Conservation (phyloP, 2,329 filamentous ascomycete genomes). For the Claviceps arundinis region DNA sequence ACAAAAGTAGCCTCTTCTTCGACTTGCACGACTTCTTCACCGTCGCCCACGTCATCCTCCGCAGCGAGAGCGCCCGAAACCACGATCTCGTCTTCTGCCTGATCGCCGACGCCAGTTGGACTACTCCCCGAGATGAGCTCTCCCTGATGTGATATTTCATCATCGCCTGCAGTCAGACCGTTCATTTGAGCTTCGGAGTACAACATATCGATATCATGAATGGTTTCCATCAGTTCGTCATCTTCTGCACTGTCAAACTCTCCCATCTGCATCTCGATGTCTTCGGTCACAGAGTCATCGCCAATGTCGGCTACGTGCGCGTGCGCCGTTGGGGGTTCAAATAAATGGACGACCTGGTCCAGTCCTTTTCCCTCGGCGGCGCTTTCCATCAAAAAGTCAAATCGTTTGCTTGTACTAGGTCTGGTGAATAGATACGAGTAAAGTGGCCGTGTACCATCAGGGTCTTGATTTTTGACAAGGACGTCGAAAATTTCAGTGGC, state of each 20-base stretch:
- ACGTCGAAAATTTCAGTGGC: constrained; percentile 30
- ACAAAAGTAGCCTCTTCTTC: constrained; percentile 9
- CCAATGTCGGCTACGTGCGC: background rate
- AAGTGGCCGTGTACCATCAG: constrained; percentile 23
- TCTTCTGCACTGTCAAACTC: constrained; percentile 12
- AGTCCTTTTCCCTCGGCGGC: constrained; percentile 27
- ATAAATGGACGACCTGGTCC: constrained; percentile 27
- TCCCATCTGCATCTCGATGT: constrained; percentile 7
- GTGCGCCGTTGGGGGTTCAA: constrained; percentile 15
- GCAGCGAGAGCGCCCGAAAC: constrained; percentile 4
- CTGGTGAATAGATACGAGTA: constrained; percentile 30
- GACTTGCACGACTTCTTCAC: constrained; percentile 9
- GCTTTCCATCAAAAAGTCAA: constrained; percentile 27
- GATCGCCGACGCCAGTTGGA: background rate
- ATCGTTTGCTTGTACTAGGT: constrained; percentile 24
- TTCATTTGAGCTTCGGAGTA: background rate
- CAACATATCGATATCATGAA: constrained; percentile 11
- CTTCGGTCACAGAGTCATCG: constrained; percentile 1
- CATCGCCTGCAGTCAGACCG: background rate
- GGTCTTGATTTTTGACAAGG: constrained; percentile 30
- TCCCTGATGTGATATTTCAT: background rate
- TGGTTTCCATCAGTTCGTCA: constrained; percentile 7
- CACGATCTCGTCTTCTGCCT: constrained; percentile 1
- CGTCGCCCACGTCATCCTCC: constrained; percentile 10
- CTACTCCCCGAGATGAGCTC: background rate